Base-by-base conservation (phyloP, 768 basidiomycete genomes). In the Tulasnella sp. region DNA sequence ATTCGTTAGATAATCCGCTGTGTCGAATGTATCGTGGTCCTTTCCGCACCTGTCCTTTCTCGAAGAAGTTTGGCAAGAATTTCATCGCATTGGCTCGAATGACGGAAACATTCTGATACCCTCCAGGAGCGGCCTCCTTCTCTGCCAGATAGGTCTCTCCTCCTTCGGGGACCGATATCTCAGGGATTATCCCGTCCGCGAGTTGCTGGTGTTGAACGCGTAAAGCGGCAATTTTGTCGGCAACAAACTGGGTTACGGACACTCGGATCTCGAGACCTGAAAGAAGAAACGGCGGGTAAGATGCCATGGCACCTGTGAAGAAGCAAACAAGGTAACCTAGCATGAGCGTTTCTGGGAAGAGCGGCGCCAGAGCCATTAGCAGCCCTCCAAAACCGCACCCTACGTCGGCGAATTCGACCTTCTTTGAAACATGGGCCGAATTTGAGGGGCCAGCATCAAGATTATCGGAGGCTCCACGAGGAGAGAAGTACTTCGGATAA, bases 61-160 rank as follows among this genome's bases (percentile, higher is more conserved):
- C 85, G 86, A 99, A 98, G 86, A 96, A 98, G 86, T 99, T 99
- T 8, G 97, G 94, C 79, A 98, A 89, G 86, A 99, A 98, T 87
- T 99, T 99, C 97, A 98, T 98, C 73, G 96, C 94, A 85, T 99
- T 99, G 20, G 95, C 97, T 75, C 98, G 93, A 82, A 98, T 93
- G 82, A 98, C 91, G 48, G 96, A 96, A 78, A 98, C 91, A 85
- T 99, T 99, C 83, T 95, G 91, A 86, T 92, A 96, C 64, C 90
- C 89, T 2, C 89, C 86, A 1, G 85, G 81, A 37, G 80, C 81
- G 37, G 84, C 76, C 44, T 79, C 76, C 41, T 80, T 72, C 76
- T 83, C 78, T 0, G 77, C 24, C 79, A 64, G 20, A 42, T 28
- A 81, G 24, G 80, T 80, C 16, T 83, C 83, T 46, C 41, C 75